Evolutionary conservation across 176 grass and related monocot genomes (phyloP).

Genomic region (Tillandsia fasciculata): DNA sequence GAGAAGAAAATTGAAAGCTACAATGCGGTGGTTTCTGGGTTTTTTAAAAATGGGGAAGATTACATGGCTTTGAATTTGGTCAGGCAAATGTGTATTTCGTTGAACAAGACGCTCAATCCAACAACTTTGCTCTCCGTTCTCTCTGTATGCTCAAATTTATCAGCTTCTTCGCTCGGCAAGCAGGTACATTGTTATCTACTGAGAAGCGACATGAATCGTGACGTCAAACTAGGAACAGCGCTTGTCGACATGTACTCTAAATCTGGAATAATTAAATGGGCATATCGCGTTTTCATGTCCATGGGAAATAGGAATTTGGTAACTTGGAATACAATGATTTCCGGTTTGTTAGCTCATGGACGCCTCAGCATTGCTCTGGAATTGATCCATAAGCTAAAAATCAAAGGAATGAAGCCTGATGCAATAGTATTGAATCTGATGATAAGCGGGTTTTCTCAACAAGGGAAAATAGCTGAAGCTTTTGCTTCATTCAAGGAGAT

Average conservation of each 20-base stretch:
- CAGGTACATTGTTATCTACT: constrained; percentile 28
- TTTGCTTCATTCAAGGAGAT: constrained; percentile 25
- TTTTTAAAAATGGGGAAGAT: constrained; percentile 13
- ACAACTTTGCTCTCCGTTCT: constrained; percentile 26
- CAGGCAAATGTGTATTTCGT: constrained; percentile 5
- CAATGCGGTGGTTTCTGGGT: constrained; percentile 36
- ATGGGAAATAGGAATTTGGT: constrained; percentile 27
- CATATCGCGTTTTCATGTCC: constrained; percentile 22
- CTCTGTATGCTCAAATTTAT: constrained; percentile 22
- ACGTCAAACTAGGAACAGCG: constrained; percentile 25
- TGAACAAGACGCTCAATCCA: constrained; percentile 8
- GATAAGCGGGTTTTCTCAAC: constrained; percentile 27
- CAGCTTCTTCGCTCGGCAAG: constrained; percentile 9
- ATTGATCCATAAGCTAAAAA: constrained; percentile 22
- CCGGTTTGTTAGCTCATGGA: constrained; percentile 16
- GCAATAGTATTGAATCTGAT: constrained; percentile 25
- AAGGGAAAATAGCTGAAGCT: constrained; percentile 10
- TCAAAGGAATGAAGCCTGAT: constrained; percentile 27
- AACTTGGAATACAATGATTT: constrained; percentile 34
- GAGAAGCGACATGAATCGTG: constrained; percentile 4
- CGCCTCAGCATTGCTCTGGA: not conserved
- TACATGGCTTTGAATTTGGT: constrained; percentile 19
- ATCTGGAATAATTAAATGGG: constrained; percentile 15
- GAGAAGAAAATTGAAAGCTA: constrained; percentile 29
- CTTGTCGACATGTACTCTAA: constrained; percentile 33